Evolutionary conservation across 2,329 filamentous ascomycete species (phyloP).

Genomic region (Mycocentrospora acerina): DNA sequence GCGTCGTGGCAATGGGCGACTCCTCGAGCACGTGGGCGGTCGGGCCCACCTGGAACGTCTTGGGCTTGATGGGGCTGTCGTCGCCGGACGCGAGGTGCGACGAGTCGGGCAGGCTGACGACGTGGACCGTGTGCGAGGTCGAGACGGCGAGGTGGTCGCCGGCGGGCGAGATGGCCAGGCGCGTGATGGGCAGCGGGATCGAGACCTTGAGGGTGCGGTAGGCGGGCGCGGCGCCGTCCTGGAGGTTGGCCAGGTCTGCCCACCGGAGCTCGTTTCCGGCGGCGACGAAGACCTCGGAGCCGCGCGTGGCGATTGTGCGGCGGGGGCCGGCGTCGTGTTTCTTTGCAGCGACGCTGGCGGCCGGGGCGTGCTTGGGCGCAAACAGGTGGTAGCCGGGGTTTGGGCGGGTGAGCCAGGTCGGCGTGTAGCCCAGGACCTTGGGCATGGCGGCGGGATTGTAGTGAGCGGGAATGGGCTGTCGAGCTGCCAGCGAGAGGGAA

Average conservation of each 20-base stretch:
- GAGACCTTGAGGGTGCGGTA: slow-evolving; percentile 66
- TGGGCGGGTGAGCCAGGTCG: slow-evolving; percentile 79
- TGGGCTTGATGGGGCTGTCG: slow-evolving; percentile 70
- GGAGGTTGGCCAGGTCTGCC: slow-evolving; percentile 80
- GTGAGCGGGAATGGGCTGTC: slow-evolving; percentile 4
- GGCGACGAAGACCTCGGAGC: slow-evolving; percentile 85
- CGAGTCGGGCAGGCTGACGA: slow-evolving; percentile 80
- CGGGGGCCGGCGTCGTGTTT: slow-evolving; percentile 44
- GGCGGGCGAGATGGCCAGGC: slow-evolving; percentile 81
- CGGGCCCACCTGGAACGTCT: slow-evolving; percentile 87
- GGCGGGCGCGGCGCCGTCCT: slow-evolving; percentile 52
- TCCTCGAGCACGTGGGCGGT: slow-evolving; percentile 89
- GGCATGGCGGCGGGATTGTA: slow-evolving; percentile 63
- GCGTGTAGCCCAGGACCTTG: slow-evolving; percentile 81
- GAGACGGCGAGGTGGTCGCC: slow-evolving; percentile 80
- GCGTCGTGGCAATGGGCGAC: slow-evolving; percentile 72
- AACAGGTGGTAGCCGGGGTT: slow-evolving; percentile 80
- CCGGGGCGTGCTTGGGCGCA: slow-evolving; percentile 50
- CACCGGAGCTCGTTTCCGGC: slow-evolving; percentile 89
- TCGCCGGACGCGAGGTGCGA: slow-evolving; percentile 73
- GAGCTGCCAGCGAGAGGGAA: too few relatives aligned
- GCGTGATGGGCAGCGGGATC: slow-evolving; percentile 78
- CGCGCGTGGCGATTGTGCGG: slow-evolving; percentile 73
- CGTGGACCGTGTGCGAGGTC: slow-evolving; percentile 84
- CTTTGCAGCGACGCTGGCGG: slow-evolving; percentile 27